Evolutionary conservation across 352 stramenopile genomes (phyloP).

Genomic region (Phytophthora multivora): DNA sequence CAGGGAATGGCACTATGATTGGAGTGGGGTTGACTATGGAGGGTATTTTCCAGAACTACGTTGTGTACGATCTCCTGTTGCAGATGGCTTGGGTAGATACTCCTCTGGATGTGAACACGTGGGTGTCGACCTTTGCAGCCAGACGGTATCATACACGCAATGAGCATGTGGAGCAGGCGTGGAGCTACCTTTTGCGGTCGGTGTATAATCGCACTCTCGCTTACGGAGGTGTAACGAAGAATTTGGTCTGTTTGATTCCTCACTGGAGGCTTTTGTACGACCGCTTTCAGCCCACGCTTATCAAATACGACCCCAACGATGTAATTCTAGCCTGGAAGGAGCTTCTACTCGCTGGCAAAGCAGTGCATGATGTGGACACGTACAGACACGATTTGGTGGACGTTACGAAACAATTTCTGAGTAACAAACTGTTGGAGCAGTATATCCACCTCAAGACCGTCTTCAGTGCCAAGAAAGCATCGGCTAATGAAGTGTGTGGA

Average conservation of each 20-base stretch:
- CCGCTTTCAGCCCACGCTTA: constrained; percentile 75
- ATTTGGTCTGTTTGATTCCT: constrained; percentile 65
- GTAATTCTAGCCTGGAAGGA: constrained; percentile 62
- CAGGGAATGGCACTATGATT: constrained; percentile 71
- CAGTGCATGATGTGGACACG: constrained; percentile 50
- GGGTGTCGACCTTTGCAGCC: constrained; percentile 57
- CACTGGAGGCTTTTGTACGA: constrained; percentile 69
- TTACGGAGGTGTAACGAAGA: constrained; percentile 80
- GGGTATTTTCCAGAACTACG: constrained; percentile 88
- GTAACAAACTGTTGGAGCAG: constrained; percentile 61
- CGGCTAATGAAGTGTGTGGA: constrained; percentile 38
- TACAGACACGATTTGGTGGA: constrained; percentile 84
- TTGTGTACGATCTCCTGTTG: constrained; percentile 80
- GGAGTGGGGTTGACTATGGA: constrained; percentile 84
- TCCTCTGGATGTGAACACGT: constrained; percentile 49
- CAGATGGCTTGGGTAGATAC: constrained; percentile 71
- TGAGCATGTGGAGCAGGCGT: constrained; percentile 54
- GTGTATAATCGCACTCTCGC: constrained; percentile 78
- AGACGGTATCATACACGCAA: constrained; percentile 67
- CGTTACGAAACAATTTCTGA: constrained; percentile 77
- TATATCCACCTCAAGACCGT: constrained; percentile 64
- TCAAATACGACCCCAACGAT: constrained; percentile 75
- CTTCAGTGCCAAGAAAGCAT: constrained; percentile 40
- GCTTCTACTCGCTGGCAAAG: constrained; percentile 46
- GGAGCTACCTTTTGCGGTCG: constrained; percentile 54